Conservation (phyloP, 1,139 yeast genomes). For the Geotrichum aggregatum region DNA sequence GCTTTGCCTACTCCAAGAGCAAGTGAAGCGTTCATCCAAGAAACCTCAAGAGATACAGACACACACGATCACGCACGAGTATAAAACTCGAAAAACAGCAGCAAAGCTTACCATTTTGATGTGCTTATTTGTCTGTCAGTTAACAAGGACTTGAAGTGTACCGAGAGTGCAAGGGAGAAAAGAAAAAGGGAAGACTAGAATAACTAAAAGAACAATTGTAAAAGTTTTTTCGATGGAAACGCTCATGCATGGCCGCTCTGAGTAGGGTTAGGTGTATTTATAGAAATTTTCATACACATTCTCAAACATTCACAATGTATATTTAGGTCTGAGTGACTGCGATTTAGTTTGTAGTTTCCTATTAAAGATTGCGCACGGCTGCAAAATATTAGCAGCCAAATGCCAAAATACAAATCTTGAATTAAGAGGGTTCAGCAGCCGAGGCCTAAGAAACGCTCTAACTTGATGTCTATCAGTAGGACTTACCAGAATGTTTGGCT, state of each 20-base stretch:
- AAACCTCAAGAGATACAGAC: constrained; percentile 17
- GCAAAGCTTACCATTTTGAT: constrained; percentile 20
- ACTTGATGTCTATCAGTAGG: too few relatives aligned
- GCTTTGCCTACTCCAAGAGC: neutral
- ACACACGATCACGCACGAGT: constrained; percentile 22
- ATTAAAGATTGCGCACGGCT: neutral
- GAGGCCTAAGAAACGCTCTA: too few relatives aligned
- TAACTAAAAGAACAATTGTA: neutral
- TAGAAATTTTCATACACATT: neutral
- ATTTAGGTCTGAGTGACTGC: neutral
- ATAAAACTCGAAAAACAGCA: constrained; percentile 19
- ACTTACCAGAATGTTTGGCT: too few relatives aligned
- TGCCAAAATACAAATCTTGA: too few relatives aligned
- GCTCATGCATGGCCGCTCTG: neutral
- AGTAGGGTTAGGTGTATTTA: neutral
- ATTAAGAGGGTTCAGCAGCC: too few relatives aligned
- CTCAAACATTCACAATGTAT: neutral
- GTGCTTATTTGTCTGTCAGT: constrained; percentile 19
- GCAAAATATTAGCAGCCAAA: too few relatives aligned
- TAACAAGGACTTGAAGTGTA: constrained; percentile 7
- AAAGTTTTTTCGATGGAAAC: neutral
- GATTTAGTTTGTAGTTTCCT: neutral
- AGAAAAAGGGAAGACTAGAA: neutral
- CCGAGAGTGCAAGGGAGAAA: neutral
- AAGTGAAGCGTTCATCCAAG: neutral